A percentile compares a stretch with the other conserved stretches of the same genome.
Evolutionary conservation across 2,329 filamentous ascomycete species (phyloP).

Genomic region (Cercospora brassicicola): DNA sequence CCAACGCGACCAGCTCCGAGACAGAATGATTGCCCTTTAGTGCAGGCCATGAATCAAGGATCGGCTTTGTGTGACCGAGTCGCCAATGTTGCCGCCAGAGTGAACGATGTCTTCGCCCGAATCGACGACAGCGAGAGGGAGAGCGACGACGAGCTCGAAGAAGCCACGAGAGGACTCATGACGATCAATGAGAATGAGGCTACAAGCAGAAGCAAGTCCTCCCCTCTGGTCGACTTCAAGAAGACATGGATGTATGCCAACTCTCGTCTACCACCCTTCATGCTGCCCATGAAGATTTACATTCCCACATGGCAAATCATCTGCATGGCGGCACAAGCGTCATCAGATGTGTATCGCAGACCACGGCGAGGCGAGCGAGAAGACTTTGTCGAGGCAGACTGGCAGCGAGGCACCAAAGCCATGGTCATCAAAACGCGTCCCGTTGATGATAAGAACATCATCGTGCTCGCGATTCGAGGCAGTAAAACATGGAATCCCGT

Average conservation of each 20-base stretch:
- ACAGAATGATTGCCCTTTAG: constrained; percentile 24
- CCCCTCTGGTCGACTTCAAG: constrained; percentile 31
- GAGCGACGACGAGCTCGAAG: constrained; percentile 53
- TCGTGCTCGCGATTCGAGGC: constrained; percentile 82
- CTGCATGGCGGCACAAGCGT: constrained; percentile 76
- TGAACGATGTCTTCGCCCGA: constrained; percentile 68
- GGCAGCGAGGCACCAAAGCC: constrained; percentile 73
- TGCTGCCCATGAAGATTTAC: constrained; percentile 69
- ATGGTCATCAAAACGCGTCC: constrained; percentile 82
- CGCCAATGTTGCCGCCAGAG: constrained; percentile 59
- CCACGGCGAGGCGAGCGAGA: constrained; percentile 64
- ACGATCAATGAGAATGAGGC: background rate
- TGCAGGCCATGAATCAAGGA: constrained; percentile 40
- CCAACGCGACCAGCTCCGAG: constrained; percentile 9
- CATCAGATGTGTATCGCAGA: constrained; percentile 69
- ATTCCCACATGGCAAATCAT: constrained; percentile 74
- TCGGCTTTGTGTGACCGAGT: constrained; percentile 59
- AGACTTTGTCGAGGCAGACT: constrained; percentile 69
- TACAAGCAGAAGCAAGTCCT: background rate
- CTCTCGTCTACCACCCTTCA: constrained; percentile 66
- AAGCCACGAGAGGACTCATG: constrained; percentile 35
- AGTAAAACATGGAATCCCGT: constrained; percentile 67
- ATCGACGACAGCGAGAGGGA: constrained; percentile 65
- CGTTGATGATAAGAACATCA: constrained; percentile 72
- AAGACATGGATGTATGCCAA: constrained; percentile 81